A percentile compares a stretch with the other conserved stretches of the same genome.
Evolutionary conservation across 2,329 filamentous ascomycete species (phyloP).

Genomic region (Colletotrichum costaricense): DNA sequence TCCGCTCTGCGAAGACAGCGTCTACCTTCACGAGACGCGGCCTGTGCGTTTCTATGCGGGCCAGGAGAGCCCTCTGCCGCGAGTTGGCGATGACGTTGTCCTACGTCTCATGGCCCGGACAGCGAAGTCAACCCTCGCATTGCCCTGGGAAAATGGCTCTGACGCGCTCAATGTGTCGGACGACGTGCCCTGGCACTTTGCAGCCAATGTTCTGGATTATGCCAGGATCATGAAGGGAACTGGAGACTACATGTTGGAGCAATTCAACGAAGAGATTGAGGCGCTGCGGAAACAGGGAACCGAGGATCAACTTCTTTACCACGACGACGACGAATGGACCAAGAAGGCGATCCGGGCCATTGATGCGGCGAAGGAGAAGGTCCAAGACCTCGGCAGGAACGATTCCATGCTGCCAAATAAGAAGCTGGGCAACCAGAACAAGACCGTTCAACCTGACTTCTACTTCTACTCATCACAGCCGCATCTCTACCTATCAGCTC

Average conservation of each 20-base stretch:
- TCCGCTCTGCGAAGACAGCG: slow-evolving; percentile 91
- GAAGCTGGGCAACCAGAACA: slow-evolving; percentile 20
- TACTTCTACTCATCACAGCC: slow-evolving; percentile 90
- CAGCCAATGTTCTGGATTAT: slow-evolving; percentile 93
- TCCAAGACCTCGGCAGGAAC: slow-evolving; percentile 58
- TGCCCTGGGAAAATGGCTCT: slow-evolving; percentile 83
- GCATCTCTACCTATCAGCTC: slow-evolving; percentile 88
- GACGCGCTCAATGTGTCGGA: slow-evolving; percentile 76
- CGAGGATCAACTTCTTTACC: slow-evolving; percentile 93
- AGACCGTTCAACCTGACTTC: slow-evolving; percentile 63
- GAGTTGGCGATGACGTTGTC: slow-evolving; percentile 89
- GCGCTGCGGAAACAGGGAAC: slow-evolving; percentile 81
- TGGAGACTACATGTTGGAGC: slow-evolving; percentile 84
- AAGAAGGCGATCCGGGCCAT: slow-evolving; percentile 84
- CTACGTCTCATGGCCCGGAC: slow-evolving; percentile 86
- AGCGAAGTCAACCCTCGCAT: slow-evolving; percentile 83
- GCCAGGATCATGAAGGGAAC: slow-evolving; percentile 95
- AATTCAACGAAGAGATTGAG: slow-evolving; percentile 83
- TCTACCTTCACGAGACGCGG: slow-evolving; percentile 91
- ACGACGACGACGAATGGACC: slow-evolving; percentile 92
- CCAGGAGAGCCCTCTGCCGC: slow-evolving; percentile 83
- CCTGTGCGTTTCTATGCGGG: slow-evolving; percentile 93
- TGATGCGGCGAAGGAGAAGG: slow-evolving; percentile 79
- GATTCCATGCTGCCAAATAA: slow-evolving; percentile 37
- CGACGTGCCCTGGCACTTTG: slow-evolving; percentile 94